phyloP scores from a whole-genome alignment of 805 yeast species.

The Candida dajiaensis region DNA sequence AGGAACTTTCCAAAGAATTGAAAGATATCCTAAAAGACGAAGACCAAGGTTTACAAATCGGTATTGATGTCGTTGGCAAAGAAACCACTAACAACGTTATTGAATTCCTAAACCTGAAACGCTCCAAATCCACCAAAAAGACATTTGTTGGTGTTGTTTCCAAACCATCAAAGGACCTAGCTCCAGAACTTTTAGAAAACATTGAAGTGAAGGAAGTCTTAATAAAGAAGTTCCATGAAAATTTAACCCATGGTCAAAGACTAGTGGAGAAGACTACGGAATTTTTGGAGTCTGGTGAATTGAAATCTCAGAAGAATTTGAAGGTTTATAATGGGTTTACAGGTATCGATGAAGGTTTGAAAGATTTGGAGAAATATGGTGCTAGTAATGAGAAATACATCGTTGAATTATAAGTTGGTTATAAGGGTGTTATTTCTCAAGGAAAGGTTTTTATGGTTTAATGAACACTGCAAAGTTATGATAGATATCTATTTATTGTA shows the following conservation, averaged over 20 bases:
- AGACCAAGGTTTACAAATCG: constrained; percentile 28
- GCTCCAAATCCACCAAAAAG: constrained; percentile 9
- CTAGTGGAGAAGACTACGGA: constrained; percentile 30
- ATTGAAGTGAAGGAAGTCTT: constrained; percentile 29
- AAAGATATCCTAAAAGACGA: constrained; percentile 21
- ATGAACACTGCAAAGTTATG: not conserved
- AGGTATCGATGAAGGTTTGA: constrained; percentile 30
- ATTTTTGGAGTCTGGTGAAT: constrained; percentile 23
- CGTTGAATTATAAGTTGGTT: constrained; percentile 20
- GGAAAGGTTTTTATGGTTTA: not conserved
- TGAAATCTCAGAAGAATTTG: constrained; percentile 30
- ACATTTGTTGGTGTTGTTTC: constrained; percentile 37
- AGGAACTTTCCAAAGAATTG: constrained; percentile 19
- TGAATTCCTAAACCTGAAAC: constrained; percentile 24
- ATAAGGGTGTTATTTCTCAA: too few species aligned
- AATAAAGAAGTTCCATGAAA: constrained; percentile 40
- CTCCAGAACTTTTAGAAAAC: constrained; percentile 16
- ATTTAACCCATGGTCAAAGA: constrained; percentile 30
- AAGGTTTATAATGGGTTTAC: constrained; percentile 31
- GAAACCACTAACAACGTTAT: constrained; percentile 31
- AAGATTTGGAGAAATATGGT: constrained; percentile 34
- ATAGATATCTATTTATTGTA: too few species aligned
- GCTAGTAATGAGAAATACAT: constrained; percentile 39
- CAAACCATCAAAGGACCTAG: constrained; percentile 25
- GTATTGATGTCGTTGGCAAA: constrained; percentile 40